Base-by-base conservation (phyloP, 2,329 filamentous ascomycete genomes). In the Trichophyton mentagrophytes region DNA sequence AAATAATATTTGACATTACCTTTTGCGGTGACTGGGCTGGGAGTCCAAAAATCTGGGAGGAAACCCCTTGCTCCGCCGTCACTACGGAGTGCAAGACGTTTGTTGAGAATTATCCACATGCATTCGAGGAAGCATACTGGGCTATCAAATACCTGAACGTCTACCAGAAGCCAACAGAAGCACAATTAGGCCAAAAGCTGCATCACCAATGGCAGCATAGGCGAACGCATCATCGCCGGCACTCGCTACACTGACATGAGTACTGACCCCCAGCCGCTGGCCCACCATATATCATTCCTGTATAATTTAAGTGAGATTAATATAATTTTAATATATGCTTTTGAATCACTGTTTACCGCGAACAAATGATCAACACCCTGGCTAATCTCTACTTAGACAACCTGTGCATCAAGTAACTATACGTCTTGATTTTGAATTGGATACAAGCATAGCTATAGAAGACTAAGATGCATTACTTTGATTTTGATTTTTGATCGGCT, bases 11-110 rank as follows among this genome's bases (percentile, higher is more conserved):
- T 61, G 77, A 82, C 64, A 78, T 75, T 1, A 79, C 78, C 0
- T 82, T 82, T 69, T 82, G 80, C 63, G 80, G 80, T 38, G 77
- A 80, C 59, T 82, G 80, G 79, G 80, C 80, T 6, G 80, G 80
- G 22, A 57, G 38, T 3, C 57, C 57, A 9, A 22, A 60, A 17
- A 60, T 61, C 30, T 65, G 64, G 64, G 38, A 42, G 4, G 38
- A 44, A 1, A 59, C 60, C 3, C 13, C 40, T 9, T 65, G 63
- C 46, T 59, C 58, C 15, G 59, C 56, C 17, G 42, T 61, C 15
- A 60, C 59, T 8, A 15, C 56, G 30, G 63, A 44, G 9, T 65
- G 64, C 27, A 55, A 61, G 22, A 61, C 64, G 3, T 64, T 61
- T 58, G 64, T 65, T 7, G 60, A 55, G 25, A 60, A 64, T 38